These are phyloP conservation scores for Pseudozyma sp. DNA, from an alignment of 1,284 basidiomycete species.

Conservation along the genomic window DNA sequence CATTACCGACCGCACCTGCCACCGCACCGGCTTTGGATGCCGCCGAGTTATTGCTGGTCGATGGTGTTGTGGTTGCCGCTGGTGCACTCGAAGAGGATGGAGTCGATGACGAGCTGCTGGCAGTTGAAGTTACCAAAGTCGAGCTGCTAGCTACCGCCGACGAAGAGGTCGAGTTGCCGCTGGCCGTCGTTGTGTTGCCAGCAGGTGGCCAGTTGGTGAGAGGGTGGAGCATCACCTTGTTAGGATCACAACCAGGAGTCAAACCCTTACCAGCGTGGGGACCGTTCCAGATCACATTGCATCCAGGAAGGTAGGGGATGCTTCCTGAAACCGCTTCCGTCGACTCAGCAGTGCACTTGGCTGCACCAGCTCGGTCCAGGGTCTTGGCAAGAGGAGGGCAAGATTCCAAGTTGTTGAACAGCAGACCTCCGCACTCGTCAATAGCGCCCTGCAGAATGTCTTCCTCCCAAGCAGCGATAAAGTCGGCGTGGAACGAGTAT, in stretches of 20 bases:
- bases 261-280: constrained; percentile 42
- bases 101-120: background rate
- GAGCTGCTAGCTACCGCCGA: background rate
- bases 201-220: constrained; percentile 5
- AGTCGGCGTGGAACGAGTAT: constrained; percentile 73
- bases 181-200: background rate
- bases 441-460: constrained; percentile 72
- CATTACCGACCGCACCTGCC: too few relatives aligned
- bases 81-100: too few relatives aligned
- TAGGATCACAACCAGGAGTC: constrained; percentile 32
- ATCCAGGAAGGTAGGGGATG: constrained; percentile 41
- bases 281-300: constrained; percentile 53
- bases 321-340: constrained; percentile 13
- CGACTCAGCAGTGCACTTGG: constrained; percentile 14
- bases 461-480: constrained; percentile 70
- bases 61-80: too few relatives aligned
- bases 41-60: too few relatives aligned
- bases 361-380: constrained; percentile 21
- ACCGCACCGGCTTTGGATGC: too few relatives aligned
- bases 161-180: constrained; percentile 4
- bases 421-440: constrained; percentile 72
- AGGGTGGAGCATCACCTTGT: constrained; percentile 34
- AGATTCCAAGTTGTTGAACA: constrained; percentile 70
- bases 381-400: constrained; percentile 65
- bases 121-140: background rate